A percentile compares a stretch with the other conserved stretches of the same genome.
Evolutionary conservation across 2,329 filamentous ascomycete genomes (phyloP).

Genomic region (Corynespora cassiicola): DNA sequence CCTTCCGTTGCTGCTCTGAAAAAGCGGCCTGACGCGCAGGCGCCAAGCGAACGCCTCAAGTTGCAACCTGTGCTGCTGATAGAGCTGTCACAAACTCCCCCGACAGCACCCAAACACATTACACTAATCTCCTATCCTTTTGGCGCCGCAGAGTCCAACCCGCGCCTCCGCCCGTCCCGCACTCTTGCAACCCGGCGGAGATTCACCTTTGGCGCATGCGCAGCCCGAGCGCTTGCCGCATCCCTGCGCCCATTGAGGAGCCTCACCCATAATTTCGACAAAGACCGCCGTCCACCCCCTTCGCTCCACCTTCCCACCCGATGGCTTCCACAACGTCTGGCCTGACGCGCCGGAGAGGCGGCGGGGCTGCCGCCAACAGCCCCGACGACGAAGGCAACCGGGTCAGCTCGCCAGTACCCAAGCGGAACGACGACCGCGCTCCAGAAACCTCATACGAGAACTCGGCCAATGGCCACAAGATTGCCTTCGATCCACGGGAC

Average conservation of each 20-base stretch:
- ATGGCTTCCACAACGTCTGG: constrained; percentile 76
- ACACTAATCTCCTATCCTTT: constrained; percentile 25
- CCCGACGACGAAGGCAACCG: constrained; percentile 69
- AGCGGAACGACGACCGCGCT: constrained; percentile 65
- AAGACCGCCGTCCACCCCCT: constrained; percentile 29
- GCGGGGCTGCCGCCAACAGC: constrained; percentile 62
- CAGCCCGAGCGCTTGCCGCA: constrained; percentile 35
- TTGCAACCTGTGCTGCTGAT: constrained; percentile 20
- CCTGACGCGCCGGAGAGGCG: constrained; percentile 73
- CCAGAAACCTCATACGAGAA: constrained; percentile 87
- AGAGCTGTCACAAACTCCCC: constrained; percentile 31
- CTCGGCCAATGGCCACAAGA: constrained; percentile 96
- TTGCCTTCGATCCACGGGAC: constrained; percentile 95
- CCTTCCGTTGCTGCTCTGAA: constrained; percentile 7
- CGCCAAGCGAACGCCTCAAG: constrained; percentile 20
- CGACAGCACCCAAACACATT: constrained; percentile 22
- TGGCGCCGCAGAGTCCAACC: constrained; percentile 17
- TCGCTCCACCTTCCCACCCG: constrained; percentile 31
- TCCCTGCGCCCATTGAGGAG: constrained; percentile 42
- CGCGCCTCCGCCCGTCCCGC: constrained; percentile 7
- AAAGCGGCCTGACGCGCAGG: constrained; percentile 22
- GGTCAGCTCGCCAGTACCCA: constrained; percentile 69
- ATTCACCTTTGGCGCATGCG: constrained; percentile 33
- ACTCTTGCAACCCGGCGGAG: not conserved
- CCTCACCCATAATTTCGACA: constrained; percentile 39